phyloP scores from a whole-genome alignment of 345 rosid species.

The Gossypium bickii region DNA sequence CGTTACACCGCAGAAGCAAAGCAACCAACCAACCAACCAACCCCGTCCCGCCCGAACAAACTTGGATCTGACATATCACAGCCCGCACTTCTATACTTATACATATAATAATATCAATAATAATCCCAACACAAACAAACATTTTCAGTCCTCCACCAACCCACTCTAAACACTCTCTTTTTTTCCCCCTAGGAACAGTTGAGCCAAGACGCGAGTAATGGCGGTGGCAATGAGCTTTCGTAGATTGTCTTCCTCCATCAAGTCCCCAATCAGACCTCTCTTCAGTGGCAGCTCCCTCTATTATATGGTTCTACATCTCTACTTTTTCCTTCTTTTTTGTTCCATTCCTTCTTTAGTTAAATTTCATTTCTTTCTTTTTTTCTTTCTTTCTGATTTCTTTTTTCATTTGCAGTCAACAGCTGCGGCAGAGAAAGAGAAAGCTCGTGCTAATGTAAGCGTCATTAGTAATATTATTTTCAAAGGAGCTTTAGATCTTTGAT shows the following conservation, averaged over 20 bases:
- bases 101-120: neutral
- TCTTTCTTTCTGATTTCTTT: neutral
- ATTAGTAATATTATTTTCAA: neutral
- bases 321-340: neutral
- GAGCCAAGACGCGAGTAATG: neutral
- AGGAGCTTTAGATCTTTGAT: slow-evolving; percentile 6
- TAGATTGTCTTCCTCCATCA: slow-evolving; percentile 51
- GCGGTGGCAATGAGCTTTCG: slow-evolving; percentile 66
- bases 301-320: slow-evolving; percentile 34
- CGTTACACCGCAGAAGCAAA: neutral
- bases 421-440: slow-evolving; percentile 42
- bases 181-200: neutral
- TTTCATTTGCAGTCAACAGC: slow-evolving; percentile 57
- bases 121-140: neutral
- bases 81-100: neutral
- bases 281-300: slow-evolving; percentile 40
- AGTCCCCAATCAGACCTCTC: slow-evolving; percentile 32
- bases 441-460: slow-evolving; percentile 53
- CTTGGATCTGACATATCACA: neutral
- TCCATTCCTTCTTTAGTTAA: neutral
- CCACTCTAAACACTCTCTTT: neutral
- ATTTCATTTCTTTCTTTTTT: neutral
- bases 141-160: slow-evolving; percentile 14
- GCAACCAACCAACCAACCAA: too few species aligned
- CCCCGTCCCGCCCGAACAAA: neutral